Conservation (phyloP, 1,139 yeast genomes). For the Diutina rugosa region DNA sequence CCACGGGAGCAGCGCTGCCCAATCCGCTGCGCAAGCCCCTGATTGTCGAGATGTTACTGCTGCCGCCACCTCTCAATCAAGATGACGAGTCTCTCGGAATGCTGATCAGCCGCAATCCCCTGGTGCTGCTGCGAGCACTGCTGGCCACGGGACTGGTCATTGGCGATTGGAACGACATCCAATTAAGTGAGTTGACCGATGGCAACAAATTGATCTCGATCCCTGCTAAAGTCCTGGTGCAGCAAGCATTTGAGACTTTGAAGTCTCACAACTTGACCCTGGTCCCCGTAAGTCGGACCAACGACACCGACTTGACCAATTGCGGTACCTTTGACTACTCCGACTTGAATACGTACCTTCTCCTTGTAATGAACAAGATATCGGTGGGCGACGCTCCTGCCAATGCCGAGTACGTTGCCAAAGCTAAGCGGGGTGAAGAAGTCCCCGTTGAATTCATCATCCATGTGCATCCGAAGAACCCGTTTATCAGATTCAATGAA, state of each 20-base stretch:
- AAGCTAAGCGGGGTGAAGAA: constrained; percentile 51
- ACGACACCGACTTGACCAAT: constrained; percentile 35
- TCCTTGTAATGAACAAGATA: constrained; percentile 61
- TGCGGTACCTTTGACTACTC: constrained; percentile 84
- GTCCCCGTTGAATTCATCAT: constrained; percentile 77
- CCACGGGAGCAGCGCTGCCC: constrained; percentile 3
- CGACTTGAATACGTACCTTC: constrained; percentile 74
- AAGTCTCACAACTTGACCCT: constrained; percentile 65
- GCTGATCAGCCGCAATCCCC: neutral
- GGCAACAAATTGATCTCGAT: constrained; percentile 64
- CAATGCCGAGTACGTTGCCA: constrained; percentile 15
- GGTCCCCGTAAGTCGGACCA: constrained; percentile 53
- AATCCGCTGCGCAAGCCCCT: constrained; percentile 40
- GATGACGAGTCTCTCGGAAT: neutral
- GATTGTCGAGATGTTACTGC: constrained; percentile 72
- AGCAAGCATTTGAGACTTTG: constrained; percentile 74
- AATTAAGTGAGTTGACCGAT: constrained; percentile 63
- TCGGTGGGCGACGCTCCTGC: constrained; percentile 23
- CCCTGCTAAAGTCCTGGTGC: constrained; percentile 53
- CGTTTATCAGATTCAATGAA: constrained; percentile 65
- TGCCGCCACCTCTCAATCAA: constrained; percentile 55
- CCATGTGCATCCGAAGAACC: constrained; percentile 73
- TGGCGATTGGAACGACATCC: constrained; percentile 62
- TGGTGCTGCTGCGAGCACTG: constrained; percentile 1
- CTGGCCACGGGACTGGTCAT: constrained; percentile 8